A percentile compares a stretch with the other conserved stretches of the same genome.
These are phyloP conservation scores for Luffa aegyptiaca DNA, from an alignment of 306 rosid species.

Conservation along the genomic window DNA sequence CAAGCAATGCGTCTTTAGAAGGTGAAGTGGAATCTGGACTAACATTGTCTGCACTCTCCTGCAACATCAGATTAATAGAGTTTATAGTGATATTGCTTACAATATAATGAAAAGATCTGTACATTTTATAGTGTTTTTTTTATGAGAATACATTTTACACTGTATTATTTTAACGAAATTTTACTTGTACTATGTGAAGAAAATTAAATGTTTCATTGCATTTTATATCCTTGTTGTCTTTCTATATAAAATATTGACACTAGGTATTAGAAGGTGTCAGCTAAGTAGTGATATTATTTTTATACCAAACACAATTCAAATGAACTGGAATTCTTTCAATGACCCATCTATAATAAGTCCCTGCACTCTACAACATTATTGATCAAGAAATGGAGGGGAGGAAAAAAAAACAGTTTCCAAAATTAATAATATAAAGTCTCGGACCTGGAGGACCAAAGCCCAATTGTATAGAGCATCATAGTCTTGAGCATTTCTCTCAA, in stretches of 20 bases:
- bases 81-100: background rate
- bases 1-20: constrained; percentile 96
- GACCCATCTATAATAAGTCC: background rate
- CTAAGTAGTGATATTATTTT: background rate
- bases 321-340: background rate
- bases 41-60: constrained; percentile 99
- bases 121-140: background rate
- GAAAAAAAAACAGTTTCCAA: background rate
- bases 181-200: background rate
- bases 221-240: background rate
- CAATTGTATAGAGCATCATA: constrained; percentile 95
- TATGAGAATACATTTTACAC: background rate
- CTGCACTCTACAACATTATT: background rate
- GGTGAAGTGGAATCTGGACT: constrained; percentile 84
- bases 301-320: background rate
- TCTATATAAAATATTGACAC: background rate
- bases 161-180: background rate
- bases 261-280: background rate
- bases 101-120: background rate
- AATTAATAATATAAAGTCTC: constrained; percentile 15
- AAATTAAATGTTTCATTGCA: background rate
- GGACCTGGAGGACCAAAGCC: constrained; percentile 97
- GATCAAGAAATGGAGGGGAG: background rate
- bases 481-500: constrained; percentile 90
- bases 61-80: constrained; percentile 26